Evolutionary conservation across 2,329 filamentous ascomycete genomes (phyloP).

Genomic region (Talaromyces funiculosus): DNA sequence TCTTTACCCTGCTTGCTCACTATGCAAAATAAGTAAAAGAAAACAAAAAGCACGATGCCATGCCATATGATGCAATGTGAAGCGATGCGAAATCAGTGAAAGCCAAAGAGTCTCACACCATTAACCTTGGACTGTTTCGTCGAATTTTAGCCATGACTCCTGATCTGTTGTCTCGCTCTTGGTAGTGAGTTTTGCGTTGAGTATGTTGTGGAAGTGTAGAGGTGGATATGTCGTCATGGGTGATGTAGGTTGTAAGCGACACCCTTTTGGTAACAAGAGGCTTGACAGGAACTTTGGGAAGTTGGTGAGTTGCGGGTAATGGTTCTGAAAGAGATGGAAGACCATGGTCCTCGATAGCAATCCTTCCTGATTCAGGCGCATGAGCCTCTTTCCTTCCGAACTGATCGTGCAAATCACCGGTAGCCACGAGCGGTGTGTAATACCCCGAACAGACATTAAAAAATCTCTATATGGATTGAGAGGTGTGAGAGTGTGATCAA

Average conservation of each 20-base stretch:
- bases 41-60: slow-evolving; percentile 1
- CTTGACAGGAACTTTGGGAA: neutral
- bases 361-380: neutral
- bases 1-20: slow-evolving; percentile 6
- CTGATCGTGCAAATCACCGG: neutral
- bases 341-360: neutral
- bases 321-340: neutral
- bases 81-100: neutral
- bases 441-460: neutral
- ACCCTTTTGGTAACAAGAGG: neutral
- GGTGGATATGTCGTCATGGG: no score
- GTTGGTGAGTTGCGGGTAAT: neutral
- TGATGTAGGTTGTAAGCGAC: neutral
- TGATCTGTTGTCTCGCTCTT: neutral
- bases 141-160: neutral
- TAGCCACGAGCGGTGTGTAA: neutral
- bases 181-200: neutral
- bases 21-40: neutral
- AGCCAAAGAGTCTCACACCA: neutral
- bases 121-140: neutral
- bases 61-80: slow-evolving; percentile 5
- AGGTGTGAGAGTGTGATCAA: neutral
- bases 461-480: neutral
- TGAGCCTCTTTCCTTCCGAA: neutral
- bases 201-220: neutral